These are phyloP conservation scores for Rhododendron ferrugineum DNA, from an alignment of 148 eudicot species.

Conservation along the genomic window DNA sequence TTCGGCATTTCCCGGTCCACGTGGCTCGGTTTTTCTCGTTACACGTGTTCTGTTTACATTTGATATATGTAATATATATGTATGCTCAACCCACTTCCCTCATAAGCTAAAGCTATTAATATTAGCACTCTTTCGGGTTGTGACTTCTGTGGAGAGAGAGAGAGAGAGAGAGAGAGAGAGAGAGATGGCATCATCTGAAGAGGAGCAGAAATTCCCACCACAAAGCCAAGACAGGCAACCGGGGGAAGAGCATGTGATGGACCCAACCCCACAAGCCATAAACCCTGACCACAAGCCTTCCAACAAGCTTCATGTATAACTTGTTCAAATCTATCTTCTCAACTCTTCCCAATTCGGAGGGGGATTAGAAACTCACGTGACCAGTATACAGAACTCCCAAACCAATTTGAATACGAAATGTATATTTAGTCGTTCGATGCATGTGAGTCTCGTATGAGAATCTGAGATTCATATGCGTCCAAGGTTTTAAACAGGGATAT, in stretches of 20 bases:
- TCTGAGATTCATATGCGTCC: neutral
- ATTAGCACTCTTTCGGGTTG: neutral
- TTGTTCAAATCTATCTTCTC: neutral
- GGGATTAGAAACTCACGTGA: neutral
- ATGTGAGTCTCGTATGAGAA: neutral
- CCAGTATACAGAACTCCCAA: neutral
- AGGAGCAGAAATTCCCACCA: neutral
- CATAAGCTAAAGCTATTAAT: neutral
- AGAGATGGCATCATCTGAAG: neutral
- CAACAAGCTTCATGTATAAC: neutral
- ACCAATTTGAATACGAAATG: neutral
- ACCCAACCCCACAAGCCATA: neutral
- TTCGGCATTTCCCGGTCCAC: neutral
- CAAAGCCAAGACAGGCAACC: neutral
- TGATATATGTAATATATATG: too few relatives aligned
- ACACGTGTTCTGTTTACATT: too few relatives aligned
- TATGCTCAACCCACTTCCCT: neutral
- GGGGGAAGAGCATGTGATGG: neutral
- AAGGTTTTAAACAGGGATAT: neutral
- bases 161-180: neutral
- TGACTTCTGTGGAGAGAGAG: neutral
- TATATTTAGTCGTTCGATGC: neutral
- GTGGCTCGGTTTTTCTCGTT: neutral
- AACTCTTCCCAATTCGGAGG: neutral
- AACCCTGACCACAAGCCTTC: neutral